Evolutionary conservation across 148 eudicot genomes (phyloP).

Genomic region (Nepenthes gracilis): DNA sequence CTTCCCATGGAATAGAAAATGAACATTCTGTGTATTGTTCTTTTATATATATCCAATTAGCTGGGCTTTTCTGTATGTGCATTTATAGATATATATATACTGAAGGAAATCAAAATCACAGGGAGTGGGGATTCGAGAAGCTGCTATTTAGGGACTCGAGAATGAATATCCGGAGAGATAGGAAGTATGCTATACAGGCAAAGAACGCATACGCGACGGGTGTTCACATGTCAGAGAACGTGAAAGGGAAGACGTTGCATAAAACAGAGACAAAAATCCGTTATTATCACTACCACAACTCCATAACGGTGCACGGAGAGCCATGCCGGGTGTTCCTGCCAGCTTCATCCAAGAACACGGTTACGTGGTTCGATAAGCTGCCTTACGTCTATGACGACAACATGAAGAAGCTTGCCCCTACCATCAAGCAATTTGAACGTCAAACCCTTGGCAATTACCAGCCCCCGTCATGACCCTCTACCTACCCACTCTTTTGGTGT

Average conservation of each 20-base stretch:
- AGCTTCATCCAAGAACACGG: constrained; percentile 21
- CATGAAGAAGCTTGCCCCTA: constrained; percentile 45
- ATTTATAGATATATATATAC: too few relatives aligned
- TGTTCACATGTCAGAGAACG: constrained; percentile 58
- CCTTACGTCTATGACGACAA: constrained; percentile 40
- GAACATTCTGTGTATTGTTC: too few relatives aligned
- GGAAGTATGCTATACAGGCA: constrained; percentile 59
- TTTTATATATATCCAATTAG: too few relatives aligned
- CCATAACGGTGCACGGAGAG: constrained; percentile 30
- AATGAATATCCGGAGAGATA: constrained; percentile 34
- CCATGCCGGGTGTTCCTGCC: constrained; percentile 41
- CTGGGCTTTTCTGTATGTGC: too few relatives aligned
- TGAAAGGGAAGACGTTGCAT: constrained; percentile 33
- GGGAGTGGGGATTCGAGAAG: constrained; percentile 67
- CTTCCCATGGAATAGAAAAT: too few relatives aligned
- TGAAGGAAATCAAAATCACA: constrained; percentile 5
- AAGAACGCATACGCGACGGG: constrained; percentile 43
- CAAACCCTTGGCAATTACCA: constrained; percentile 22
- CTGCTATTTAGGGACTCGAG: constrained; percentile 43
- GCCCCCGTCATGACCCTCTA: constrained; percentile 7
- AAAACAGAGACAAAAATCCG: constrained; percentile 35
- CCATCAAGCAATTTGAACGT: constrained; percentile 45
- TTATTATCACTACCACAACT: constrained; percentile 58
- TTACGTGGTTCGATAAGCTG: constrained; percentile 19
- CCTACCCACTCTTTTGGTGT: neutral